These are phyloP conservation scores for Solanum chilense DNA, from an alignment of 257 asterid genomes.

Conservation along the genomic window DNA sequence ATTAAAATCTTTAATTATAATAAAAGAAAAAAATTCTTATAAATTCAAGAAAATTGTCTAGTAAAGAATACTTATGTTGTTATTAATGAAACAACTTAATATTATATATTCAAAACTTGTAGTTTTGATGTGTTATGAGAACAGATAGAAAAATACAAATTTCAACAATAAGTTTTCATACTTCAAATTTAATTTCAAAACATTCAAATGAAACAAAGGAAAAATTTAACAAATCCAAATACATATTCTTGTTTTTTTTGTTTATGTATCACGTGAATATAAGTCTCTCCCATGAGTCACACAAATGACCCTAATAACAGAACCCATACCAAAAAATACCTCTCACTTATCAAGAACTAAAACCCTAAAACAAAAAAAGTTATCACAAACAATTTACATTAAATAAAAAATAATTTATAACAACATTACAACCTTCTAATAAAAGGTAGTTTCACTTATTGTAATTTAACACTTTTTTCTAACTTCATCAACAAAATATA, in stretches of 20 bases:
- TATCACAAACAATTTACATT: too few species aligned
- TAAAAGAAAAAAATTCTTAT: not conserved
- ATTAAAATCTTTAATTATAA: not conserved
- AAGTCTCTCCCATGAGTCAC: not conserved
- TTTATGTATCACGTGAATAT: not conserved
- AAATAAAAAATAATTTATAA: too few species aligned
- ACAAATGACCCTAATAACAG: not conserved
- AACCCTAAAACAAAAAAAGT: not conserved
- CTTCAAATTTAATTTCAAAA: too few species aligned
- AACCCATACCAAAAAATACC: not conserved
- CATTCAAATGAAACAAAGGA: not conserved
- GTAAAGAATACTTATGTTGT: not conserved
- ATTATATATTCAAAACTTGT: not conserved
- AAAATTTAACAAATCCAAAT: not conserved
- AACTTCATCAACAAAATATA: too few species aligned
- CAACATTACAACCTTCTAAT: not conserved
- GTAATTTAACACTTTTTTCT: too few species aligned
- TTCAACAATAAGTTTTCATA: too few species aligned
- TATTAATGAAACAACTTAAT: not conserved
- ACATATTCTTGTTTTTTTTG: not conserved
- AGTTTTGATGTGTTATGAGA: too few species aligned
- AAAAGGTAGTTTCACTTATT: too few species aligned
- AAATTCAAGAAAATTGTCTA: not conserved
- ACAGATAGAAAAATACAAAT: too few species aligned
- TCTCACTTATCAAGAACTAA: not conserved